phyloP scores from a whole-genome alignment of 2,329 filamentous ascomycete genomes.

The Furcasterigmium sp. region DNA sequence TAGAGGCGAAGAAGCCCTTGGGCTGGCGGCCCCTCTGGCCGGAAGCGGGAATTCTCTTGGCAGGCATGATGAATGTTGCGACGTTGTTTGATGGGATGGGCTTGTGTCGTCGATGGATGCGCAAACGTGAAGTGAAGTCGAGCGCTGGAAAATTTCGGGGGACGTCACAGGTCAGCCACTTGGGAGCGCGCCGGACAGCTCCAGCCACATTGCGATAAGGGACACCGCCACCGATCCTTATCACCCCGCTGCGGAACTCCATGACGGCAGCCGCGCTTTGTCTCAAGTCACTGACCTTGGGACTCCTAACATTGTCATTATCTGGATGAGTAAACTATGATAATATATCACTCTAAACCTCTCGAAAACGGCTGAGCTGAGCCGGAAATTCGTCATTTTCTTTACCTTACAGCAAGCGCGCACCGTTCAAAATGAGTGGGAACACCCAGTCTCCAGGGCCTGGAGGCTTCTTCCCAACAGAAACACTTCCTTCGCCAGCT shows the following conservation, averaged over 20 bases:
- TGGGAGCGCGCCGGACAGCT: background rate
- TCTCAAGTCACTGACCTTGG: no score
- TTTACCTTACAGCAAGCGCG: no score
- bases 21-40: constrained; percentile 32
- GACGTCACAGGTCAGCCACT: background rate
- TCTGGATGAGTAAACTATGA: no score
- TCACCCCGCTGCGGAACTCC: no score
- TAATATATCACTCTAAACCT: no score
- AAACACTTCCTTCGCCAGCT: constrained; percentile 47
- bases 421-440: constrained; percentile 18
- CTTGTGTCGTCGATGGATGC: background rate
- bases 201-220: background rate
- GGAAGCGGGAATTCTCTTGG: constrained; percentile 47
- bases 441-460: constrained; percentile 16
- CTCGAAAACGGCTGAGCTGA: no score
- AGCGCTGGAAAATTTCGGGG: background rate
- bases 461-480: constrained; percentile 47
- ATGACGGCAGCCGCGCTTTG: no score
- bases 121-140: background rate
- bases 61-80: constrained; percentile 47
- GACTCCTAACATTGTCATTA: no score
- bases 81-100: background rate
- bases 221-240: background rate
- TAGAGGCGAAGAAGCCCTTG: constrained; percentile 50
- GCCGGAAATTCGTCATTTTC: no score